These are phyloP conservation scores for Gloeopeniophorella convolvens DNA, from an alignment of 768 basidiomycete genomes.

Conservation along the genomic window DNA sequence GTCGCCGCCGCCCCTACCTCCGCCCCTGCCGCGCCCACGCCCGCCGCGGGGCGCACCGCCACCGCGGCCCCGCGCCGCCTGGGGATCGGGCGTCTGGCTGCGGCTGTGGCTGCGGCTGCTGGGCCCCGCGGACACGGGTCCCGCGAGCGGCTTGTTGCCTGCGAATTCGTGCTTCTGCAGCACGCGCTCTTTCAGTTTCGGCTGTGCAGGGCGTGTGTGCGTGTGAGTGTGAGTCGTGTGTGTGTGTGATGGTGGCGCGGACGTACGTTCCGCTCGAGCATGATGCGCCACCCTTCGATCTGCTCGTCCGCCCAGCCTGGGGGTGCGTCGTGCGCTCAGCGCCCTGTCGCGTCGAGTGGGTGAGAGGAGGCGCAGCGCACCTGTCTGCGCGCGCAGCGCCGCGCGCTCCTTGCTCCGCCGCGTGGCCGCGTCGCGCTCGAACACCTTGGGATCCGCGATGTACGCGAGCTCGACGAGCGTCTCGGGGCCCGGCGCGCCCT, in stretches of 20 bases:
- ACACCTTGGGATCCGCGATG: constrained; percentile 63
- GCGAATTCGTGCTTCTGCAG: constrained; percentile 70
- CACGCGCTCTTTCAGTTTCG: constrained; percentile 62
- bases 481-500: constrained; percentile 33
- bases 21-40: constrained; percentile 35
- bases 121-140: neutral
- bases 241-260: too few relatives aligned
- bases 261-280: constrained; percentile 84
- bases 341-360: neutral
- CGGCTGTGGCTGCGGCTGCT: too few relatives aligned
- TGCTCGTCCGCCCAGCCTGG: constrained; percentile 73
- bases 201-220: constrained; percentile 42
- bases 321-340: neutral
- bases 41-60: constrained; percentile 27
- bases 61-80: constrained; percentile 16
- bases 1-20: constrained; percentile 33
- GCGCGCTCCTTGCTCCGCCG: constrained; percentile 59
- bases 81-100: constrained; percentile 8
- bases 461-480: constrained; percentile 73
- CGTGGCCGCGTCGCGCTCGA: constrained; percentile 70
- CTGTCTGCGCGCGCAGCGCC: constrained; percentile 64
- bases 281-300: constrained; percentile 87
- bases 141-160: constrained; percentile 42
- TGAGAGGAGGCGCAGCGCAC: constrained; percentile 28
- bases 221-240: too few relatives aligned